Evolutionary conservation across 106 monocot species (phyloP), one percentile per base, ranked within the genome.

Genomic region (Acanthochlamys bracteata): DNA sequence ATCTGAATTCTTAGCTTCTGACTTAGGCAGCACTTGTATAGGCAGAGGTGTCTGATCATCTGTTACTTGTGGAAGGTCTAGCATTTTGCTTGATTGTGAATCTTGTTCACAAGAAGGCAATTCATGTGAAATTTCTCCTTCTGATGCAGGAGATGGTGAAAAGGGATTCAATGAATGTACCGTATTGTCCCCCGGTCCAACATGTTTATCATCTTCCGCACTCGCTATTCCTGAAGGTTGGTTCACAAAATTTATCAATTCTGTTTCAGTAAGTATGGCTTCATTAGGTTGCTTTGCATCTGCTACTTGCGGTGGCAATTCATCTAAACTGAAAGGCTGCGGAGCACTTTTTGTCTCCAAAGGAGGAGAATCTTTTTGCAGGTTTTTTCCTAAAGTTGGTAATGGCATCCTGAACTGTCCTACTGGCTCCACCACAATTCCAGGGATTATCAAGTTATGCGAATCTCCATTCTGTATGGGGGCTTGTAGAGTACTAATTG

Each of bases 1-100:
- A 25, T 69, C 58, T 55, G 71, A 73, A 63, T 53, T 69, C 55
- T 75, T 67, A 61, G 75, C 65, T 27, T 84, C 76, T 41, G 53
- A 67, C 24, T 60, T 45, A 46, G 60, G 54, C 41, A 64, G 41
- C 65, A 76, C 25, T 41, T 72, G 72, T 13, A 22, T 57, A 41
- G 72, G 72, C n/a, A 57, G 55, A 43, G 75, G 58, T 24, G 26
- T 65, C 27, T 47, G 43, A 60, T 68, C 27, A 39, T 73, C 69
- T 54, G n/a, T 69, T 39, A 42, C n/a, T 58, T 53, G 15, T 24
- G 42, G 39, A 10, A 17, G 24, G 24, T 21, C 33, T 27, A 65
- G 51, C 15, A 60, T 26, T 11, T 60, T 60, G 13, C 15, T 19
- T 20, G 51, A 24, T 55, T 66, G 33, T 19, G 39, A 24, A 41